Percentiles rank a stretch among this genome's conserved stretches.
Conservation (phyloP, 371 early-diverging fungal genomes). For the Blakeslea trispora region DNA sequence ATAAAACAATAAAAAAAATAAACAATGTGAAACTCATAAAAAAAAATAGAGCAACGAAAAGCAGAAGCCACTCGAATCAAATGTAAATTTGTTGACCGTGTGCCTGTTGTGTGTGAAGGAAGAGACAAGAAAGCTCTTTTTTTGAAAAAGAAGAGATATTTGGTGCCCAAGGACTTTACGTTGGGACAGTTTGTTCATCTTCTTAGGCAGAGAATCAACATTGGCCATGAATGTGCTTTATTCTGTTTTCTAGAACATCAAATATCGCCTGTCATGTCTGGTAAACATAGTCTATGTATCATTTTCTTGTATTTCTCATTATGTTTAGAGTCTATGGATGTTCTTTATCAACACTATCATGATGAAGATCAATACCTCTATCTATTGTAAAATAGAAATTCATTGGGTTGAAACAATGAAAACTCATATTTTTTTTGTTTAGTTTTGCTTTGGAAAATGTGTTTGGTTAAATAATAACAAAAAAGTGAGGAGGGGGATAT, state of each 20-base stretch:
- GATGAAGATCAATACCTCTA: too few relatives aligned
- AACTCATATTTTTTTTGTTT: too few relatives aligned
- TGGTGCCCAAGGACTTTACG: slow-evolving; percentile 95
- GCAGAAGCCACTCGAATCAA: slow-evolving; percentile 95
- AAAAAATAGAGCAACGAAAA: slow-evolving; percentile 88
- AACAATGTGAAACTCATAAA: too few relatives aligned
- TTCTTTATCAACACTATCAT: too few relatives aligned
- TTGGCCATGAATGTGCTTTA: slow-evolving; percentile 95
- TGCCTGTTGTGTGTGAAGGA: slow-evolving; percentile 96
- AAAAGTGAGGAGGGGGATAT: too few relatives aligned
- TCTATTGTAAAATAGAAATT: too few relatives aligned
- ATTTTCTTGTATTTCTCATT: too few relatives aligned
- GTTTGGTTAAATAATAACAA: not conserved
- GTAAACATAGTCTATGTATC: slow-evolving; percentile 24
- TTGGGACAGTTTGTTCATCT: slow-evolving; percentile 98
- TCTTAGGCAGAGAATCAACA: slow-evolving; percentile 90
- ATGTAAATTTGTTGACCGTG: slow-evolving; percentile 96
- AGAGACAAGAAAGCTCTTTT: slow-evolving; percentile 93
- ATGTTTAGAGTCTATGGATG: too few relatives aligned
- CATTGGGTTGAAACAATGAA: too few relatives aligned
- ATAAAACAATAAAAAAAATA: not conserved
- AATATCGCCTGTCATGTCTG: slow-evolving; percentile 80
- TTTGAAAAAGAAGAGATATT: slow-evolving; percentile 98
- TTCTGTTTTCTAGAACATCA: slow-evolving; percentile 97
- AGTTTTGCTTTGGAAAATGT: not conserved